Conservation (phyloP, 371 early-diverging fungal genomes). For the Rhizopus arrhizus region DNA sequence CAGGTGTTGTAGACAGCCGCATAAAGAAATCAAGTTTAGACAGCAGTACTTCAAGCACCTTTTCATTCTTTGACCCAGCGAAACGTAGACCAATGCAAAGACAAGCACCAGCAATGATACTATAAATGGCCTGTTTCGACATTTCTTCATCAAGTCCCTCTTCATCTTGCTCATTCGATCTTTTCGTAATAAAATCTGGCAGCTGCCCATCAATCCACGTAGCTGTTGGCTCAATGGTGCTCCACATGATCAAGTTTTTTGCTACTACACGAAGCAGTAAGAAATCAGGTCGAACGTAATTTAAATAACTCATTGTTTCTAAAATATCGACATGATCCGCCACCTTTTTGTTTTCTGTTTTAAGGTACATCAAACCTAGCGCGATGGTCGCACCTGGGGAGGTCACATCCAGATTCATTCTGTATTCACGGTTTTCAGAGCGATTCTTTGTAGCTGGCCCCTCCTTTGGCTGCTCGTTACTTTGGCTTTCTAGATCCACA, state of each 20-base stretch:
- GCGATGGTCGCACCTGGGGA: constrained; percentile 81
- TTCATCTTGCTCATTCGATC: constrained; percentile 10
- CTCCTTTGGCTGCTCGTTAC: neutral
- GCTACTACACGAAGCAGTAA: constrained; percentile 70
- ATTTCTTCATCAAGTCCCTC: constrained; percentile 37
- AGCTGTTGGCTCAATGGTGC: constrained; percentile 31
- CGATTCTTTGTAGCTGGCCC: no score
- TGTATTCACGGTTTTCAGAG: neutral
- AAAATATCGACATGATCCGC: constrained; percentile 69
- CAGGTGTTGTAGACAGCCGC: constrained; percentile 34
- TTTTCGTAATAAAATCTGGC: constrained; percentile 57
- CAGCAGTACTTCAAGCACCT: constrained; percentile 56
- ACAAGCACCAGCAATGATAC: constrained; percentile 78
- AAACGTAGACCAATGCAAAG: constrained; percentile 77
- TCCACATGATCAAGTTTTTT: constrained; percentile 41
- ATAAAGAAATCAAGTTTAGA: constrained; percentile 54
- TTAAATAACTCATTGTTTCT: constrained; percentile 55
- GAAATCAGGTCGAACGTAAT: constrained; percentile 72
- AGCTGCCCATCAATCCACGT: constrained; percentile 72
- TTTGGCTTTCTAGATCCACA: neutral
- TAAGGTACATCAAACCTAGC: constrained; percentile 79
- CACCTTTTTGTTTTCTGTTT: constrained; percentile 67
- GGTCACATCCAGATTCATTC: constrained; percentile 52
- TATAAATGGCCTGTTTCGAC: constrained; percentile 62
- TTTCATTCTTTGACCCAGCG: constrained; percentile 73